Evolutionary conservation across 306 rosid genomes (phyloP), one percentile per base, ranked within the genome.

Genomic region (Sindora glabra): DNA sequence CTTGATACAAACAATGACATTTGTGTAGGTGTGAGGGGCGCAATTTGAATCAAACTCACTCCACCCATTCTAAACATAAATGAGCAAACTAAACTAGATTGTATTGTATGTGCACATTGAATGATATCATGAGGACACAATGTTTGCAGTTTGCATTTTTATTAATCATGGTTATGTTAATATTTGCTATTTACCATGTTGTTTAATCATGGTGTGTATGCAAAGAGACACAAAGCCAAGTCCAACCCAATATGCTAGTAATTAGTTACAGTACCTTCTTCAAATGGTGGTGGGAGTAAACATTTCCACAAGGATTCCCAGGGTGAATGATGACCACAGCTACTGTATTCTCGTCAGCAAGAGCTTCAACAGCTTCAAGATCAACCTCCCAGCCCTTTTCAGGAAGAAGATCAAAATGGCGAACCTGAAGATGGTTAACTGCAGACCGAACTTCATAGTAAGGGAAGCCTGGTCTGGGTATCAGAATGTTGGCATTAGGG

Each of bases 311-410:
- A 34, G 77, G 74, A 66, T 76, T 71, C 7, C 70, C 74, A 2
- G 81, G 81, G 48, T 70, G 65, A 14, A 70, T 60, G 52, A 76
- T 23, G 62, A 76, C 74, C 8, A 65, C 59, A 23, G 70, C 81
- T 4, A 30, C 67, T 11, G 74, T 76, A 27, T 71, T 71, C 17
- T 48, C 58, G 41, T 76, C 48, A 2, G 77, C 37, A 46, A 60
- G 41, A 5, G 58, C 66, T 54, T 76, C 51, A 48, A 76, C 34
- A 15, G 32, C n/a, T 32, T 71, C 33, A 61, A 76, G 57, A 61
- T 66, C 63, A 41, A 65, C 61, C 67, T 65, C 77, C 74, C 74
- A 70, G 17, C 70, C 58, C n/a, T 41, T 48, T 30, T 65, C 57
- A 2, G 77, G 77, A 13, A 65, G 16, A 16, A 70, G 73, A 27